Evolutionary conservation across 2,329 filamentous ascomycete species (phyloP).

Genomic region (Phialophora expanda): DNA sequence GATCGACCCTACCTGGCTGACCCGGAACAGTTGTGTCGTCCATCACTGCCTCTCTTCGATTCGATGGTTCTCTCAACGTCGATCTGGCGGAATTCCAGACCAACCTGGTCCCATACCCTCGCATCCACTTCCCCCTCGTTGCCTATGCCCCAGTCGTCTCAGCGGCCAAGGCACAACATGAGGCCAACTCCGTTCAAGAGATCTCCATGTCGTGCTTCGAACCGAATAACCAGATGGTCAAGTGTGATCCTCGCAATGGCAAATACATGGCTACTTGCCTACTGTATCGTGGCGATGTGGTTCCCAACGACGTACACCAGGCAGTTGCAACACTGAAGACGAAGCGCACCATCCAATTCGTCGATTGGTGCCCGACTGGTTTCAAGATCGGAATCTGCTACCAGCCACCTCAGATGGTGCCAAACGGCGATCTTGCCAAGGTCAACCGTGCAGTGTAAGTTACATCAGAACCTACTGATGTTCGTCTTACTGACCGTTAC

Average conservation of each 20-base stretch:
- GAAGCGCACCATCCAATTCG: conserved; percentile 98
- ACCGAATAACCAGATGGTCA: conserved; percentile 99
- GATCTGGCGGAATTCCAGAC: conserved; percentile 99
- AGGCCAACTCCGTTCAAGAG: conserved; percentile 97
- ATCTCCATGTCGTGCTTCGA: conserved; percentile 99
- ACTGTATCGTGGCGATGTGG: conserved; percentile 97
- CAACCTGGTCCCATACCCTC: conserved; percentile 97
- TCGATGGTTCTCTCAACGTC: conserved; percentile 98
- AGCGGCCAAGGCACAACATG: conserved; percentile 92
- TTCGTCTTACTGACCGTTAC: conserved; percentile 1
- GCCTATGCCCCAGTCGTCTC: conserved; percentile 95
- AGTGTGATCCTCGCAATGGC: conserved; percentile 96
- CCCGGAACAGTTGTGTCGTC: conserved; percentile 82
- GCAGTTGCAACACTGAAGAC: conserved; percentile 97
- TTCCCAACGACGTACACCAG: conserved; percentile 90
- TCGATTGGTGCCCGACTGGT: conserved; percentile 99
- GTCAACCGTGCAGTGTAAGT: conserved; percentile 97
- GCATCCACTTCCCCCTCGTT: conserved; percentile 99
- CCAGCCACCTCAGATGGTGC: conserved; percentile 94
- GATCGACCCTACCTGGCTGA: conserved; percentile 37
- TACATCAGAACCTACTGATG: conserved; percentile 2
- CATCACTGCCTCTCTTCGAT: conserved; percentile 97
- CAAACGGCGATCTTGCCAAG: conserved; percentile 95
- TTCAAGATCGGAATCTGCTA: conserved; percentile 99
- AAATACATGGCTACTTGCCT: conserved; percentile 99